Conservation (phyloP, 2,329 filamentous ascomycete genomes). For the Aspergillus ustus region DNA sequence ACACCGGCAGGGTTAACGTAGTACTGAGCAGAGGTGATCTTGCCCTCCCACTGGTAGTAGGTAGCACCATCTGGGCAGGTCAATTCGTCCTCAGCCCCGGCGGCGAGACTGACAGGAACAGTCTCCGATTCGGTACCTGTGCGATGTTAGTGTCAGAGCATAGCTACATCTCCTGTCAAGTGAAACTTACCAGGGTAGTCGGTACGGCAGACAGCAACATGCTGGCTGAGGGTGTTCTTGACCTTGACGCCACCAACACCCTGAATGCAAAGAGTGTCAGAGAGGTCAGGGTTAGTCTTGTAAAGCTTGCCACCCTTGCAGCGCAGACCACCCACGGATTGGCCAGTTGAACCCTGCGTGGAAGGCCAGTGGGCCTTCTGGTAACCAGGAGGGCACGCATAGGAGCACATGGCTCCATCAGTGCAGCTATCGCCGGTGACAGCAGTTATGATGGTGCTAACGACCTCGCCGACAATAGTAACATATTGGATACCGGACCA, state of each 20-base stretch:
- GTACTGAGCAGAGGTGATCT: slow-evolving; percentile 86
- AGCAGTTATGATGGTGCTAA: slow-evolving; percentile 69
- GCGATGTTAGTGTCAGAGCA: slow-evolving; percentile 5
- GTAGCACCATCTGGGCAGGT: slow-evolving; percentile 73
- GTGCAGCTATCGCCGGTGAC: slow-evolving; percentile 65
- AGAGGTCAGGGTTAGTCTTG: slow-evolving; percentile 70
- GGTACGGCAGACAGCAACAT: slow-evolving; percentile 84
- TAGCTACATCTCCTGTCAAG: not conserved
- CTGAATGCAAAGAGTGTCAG: slow-evolving; percentile 72
- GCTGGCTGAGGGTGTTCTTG: slow-evolving; percentile 70
- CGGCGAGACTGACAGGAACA: slow-evolving; percentile 68
- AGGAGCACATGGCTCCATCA: slow-evolving; percentile 78
- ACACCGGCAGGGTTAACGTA: slow-evolving; percentile 89
- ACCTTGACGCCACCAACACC: slow-evolving; percentile 74
- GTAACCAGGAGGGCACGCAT: slow-evolving; percentile 88
- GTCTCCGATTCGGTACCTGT: slow-evolving; percentile 79
- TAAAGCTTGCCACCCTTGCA: slow-evolving; percentile 76
- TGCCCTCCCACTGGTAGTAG: slow-evolving; percentile 80
- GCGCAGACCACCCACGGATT: slow-evolving; percentile 86
- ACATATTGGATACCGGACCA: slow-evolving; percentile 79
- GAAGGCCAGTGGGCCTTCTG: slow-evolving; percentile 89
- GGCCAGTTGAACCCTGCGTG: slow-evolving; percentile 74
- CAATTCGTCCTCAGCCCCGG: slow-evolving; percentile 66
- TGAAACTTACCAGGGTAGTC: slow-evolving; percentile 78
- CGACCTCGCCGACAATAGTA: slow-evolving; percentile 57